Percentiles rank a stretch among this genome's conserved stretches.
Conservation (phyloP, 2,329 filamentous ascomycete species). For the Scedosporium apiospermum region DNA sequence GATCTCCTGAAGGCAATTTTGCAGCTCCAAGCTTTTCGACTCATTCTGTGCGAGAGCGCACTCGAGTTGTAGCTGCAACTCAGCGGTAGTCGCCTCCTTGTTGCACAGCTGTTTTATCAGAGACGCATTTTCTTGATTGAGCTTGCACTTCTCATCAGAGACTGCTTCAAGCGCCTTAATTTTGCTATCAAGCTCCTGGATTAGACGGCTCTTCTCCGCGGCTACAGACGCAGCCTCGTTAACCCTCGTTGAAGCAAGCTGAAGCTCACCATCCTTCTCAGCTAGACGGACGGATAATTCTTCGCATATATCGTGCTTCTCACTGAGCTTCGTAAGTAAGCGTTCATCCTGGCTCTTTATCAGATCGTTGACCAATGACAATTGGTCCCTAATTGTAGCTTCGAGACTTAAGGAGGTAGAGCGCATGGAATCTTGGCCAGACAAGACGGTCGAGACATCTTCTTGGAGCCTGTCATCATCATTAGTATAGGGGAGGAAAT, state of each 20-base stretch:
- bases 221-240: constrained; percentile 4
- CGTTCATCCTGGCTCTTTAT: constrained; percentile 3
- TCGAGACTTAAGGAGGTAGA: neutral
- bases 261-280: neutral
- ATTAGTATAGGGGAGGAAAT: neutral
- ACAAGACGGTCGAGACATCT: neutral
- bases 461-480: neutral
- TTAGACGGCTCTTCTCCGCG: constrained; percentile 10
- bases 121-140: constrained; percentile 11
- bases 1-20: constrained; percentile 12
- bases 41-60: constrained; percentile 2
- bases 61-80: neutral
- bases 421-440: neutral
- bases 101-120: constrained; percentile 13
- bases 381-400: neutral
- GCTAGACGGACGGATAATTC: constrained; percentile 1
- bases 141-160: constrained; percentile 10
- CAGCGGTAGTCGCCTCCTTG: constrained; percentile 7
- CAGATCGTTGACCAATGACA: neutral
- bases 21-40: constrained; percentile 11
- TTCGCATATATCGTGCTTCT: constrained; percentile 8
- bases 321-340: constrained; percentile 1
- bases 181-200: constrained; percentile 13
- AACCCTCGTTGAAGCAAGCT: constrained; percentile 3
- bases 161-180: constrained; percentile 11